Conservation (phyloP, 495 filamentous ascomycete species). For the Parachaetomium inaequale region DNA sequence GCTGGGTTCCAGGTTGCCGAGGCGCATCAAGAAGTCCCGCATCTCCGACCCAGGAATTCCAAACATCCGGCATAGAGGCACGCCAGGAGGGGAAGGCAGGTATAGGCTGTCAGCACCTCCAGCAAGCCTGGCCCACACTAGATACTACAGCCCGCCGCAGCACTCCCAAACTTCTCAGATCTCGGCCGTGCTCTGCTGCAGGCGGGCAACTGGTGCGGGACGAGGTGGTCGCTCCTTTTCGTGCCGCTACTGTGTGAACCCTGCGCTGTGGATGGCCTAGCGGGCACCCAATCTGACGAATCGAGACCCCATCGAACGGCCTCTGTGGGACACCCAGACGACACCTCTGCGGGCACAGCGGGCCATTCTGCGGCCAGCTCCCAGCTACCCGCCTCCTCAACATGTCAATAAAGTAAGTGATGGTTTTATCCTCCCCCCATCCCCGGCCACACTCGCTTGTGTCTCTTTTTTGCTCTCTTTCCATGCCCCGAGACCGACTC, state of each 20-base stretch:
- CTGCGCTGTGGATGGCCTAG: constrained; percentile 26
- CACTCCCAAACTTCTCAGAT: constrained; percentile 24
- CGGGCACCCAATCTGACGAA: constrained; percentile 28
- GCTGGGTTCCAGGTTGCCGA: constrained; percentile 5
- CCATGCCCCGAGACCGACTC: neutral
- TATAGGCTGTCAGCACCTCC: constrained; percentile 24
- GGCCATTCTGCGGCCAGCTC: constrained; percentile 38
- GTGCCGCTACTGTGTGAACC: constrained; percentile 28
- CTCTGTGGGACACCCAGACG: constrained; percentile 30
- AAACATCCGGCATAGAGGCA: constrained; percentile 4
- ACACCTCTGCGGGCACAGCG: constrained; percentile 25
- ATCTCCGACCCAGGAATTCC: constrained; percentile 5
- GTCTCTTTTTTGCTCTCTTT: constrained; percentile 17
- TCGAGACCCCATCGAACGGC: constrained; percentile 34
- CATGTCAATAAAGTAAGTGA: constrained; percentile 69
- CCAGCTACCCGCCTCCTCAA: constrained; percentile 33
- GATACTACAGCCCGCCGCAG: constrained; percentile 16
- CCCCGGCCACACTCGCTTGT: constrained; percentile 18
- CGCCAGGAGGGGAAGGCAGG: constrained; percentile 9
- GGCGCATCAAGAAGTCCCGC: constrained; percentile 10
- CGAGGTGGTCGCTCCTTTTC: constrained; percentile 12
- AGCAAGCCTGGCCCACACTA: constrained; percentile 22
- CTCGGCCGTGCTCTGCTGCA: constrained; percentile 24
- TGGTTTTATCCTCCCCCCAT: constrained; percentile 26
- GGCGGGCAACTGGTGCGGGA: constrained; percentile 16